Conservation (phyloP, 306 rosid genomes). For the Medicago ruthenica region DNA sequence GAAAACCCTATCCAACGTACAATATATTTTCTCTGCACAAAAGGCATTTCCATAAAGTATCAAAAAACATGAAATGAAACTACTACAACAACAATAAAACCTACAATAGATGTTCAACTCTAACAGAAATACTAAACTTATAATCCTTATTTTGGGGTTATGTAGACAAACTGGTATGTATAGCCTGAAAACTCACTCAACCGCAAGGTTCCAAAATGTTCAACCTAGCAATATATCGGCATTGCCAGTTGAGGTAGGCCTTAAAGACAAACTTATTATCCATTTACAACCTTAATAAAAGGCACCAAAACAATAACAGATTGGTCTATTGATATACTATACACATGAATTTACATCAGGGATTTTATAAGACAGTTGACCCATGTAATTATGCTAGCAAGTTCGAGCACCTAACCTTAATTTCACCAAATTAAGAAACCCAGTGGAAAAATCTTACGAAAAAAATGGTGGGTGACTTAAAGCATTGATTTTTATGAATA, state of each 20-base stretch:
- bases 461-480: background rate
- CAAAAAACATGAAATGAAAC: conserved; percentile 29
- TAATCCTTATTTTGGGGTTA: no score
- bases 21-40: conserved; percentile 44
- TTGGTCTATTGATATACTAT: background rate
- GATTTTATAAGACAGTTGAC: background rate
- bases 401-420: conserved; percentile 11
- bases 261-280: background rate
- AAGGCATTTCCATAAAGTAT: conserved; percentile 39
- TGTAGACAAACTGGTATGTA: no score
- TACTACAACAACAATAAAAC: conserved; percentile 23
- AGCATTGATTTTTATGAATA: background rate
- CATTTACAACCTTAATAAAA: conserved; percentile 4
- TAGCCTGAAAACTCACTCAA: no score
- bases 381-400: conserved; percentile 7
- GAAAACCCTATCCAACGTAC: conserved; percentile 35
- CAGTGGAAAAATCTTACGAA: background rate
- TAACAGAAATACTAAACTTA: background rate
- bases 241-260: no score
- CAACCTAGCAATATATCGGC: no score
- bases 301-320: conserved; percentile 20
- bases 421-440: conserved; percentile 23
- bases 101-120: conserved; percentile 11
- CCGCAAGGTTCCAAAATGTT: no score
- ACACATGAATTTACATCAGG: conserved; percentile 12